phyloP scores from a whole-genome alignment of 83 land plant species.

The Diphasiastrum complanatum region DNA sequence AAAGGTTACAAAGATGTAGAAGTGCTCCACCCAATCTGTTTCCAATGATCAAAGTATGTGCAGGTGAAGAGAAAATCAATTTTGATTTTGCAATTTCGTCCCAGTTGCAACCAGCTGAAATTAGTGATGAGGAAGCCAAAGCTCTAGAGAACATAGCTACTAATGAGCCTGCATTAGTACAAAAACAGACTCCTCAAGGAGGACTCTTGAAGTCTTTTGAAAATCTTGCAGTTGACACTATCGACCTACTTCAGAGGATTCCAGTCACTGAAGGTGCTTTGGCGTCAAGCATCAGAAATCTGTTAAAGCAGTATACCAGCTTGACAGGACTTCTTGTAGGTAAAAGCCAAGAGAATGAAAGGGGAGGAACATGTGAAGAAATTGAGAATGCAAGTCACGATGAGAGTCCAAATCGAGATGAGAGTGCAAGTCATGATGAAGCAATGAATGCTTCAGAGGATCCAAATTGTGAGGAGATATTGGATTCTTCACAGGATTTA shows the following conservation, averaged over 20 bases:
- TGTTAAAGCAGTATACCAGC: slow-evolving; percentile 12
- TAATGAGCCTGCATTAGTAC: not conserved
- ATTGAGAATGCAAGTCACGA: too few species aligned
- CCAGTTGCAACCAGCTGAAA: too few species aligned
- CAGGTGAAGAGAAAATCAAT: not conserved
- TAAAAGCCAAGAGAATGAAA: slow-evolving; percentile 6
- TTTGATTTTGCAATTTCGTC: not conserved
- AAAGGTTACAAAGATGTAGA: slow-evolving; percentile 6
- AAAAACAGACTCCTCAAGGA: not conserved
- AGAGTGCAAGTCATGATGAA: too few species aligned
- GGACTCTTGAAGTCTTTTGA: slow-evolving; percentile 21
- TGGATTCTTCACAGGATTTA: too few species aligned
- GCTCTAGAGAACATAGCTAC: not conserved
- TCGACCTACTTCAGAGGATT: slow-evolving; percentile 12
- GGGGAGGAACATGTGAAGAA: too few species aligned
- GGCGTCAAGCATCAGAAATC: not conserved
- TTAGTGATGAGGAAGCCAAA: too few species aligned
- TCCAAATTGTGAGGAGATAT: too few species aligned
- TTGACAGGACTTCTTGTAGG: slow-evolving; percentile 15
- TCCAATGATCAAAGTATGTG: not conserved
- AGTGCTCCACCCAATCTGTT: slow-evolving; percentile 9
- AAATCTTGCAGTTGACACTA: slow-evolving; percentile 16
- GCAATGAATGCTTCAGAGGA: too few species aligned
- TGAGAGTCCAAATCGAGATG: too few species aligned
- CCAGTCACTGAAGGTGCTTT: slow-evolving; percentile 17